These are phyloP conservation scores for Saccharomycodes ludwigii DNA, from an alignment of 805 yeast species.

Conservation along the genomic window DNA sequence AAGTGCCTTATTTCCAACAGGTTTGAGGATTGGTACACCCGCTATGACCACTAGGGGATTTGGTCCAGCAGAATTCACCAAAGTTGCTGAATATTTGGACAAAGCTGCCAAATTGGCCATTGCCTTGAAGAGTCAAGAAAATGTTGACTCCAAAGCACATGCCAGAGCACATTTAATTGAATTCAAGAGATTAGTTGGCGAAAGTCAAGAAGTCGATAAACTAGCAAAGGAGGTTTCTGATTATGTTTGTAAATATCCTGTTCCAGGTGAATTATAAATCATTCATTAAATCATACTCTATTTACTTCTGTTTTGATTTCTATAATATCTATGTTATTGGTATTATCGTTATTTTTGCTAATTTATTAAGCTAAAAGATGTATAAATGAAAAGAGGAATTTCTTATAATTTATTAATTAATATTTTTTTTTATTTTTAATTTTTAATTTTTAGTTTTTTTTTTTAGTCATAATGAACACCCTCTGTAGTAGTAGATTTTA, in stretches of 20 bases:
- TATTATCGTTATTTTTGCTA: too few relatives aligned
- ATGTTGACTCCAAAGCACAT: constrained; percentile 35
- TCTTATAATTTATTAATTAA: too few relatives aligned
- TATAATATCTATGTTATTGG: too few relatives aligned
- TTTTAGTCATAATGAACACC: too few relatives aligned
- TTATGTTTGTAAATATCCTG: constrained; percentile 72
- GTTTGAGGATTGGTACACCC: constrained; percentile 94
- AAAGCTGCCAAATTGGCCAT: constrained; percentile 62
- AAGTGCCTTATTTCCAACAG: constrained; percentile 92
- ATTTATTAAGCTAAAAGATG: too few relatives aligned
- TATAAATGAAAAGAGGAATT: too few relatives aligned
- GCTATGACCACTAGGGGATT: constrained; percentile 98
- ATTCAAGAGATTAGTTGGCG: constrained; percentile 61
- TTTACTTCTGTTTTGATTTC: too few relatives aligned
- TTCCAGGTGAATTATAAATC: constrained; percentile 63
- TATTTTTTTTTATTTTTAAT: too few relatives aligned
- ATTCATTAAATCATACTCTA: too few relatives aligned
- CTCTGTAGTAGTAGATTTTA: too few relatives aligned
- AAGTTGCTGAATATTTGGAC: constrained; percentile 71
- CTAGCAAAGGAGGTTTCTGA: constrained; percentile 53
- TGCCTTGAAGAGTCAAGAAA: constrained; percentile 38
- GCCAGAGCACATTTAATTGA: constrained; percentile 49
- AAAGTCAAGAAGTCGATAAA: constrained; percentile 44
- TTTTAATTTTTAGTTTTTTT: too few relatives aligned
- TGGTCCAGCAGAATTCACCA: constrained; percentile 60